Base-by-base conservation (phyloP, 2,329 filamentous ascomycete genomes). In the Aspergillus puulaauensis region DNA sequence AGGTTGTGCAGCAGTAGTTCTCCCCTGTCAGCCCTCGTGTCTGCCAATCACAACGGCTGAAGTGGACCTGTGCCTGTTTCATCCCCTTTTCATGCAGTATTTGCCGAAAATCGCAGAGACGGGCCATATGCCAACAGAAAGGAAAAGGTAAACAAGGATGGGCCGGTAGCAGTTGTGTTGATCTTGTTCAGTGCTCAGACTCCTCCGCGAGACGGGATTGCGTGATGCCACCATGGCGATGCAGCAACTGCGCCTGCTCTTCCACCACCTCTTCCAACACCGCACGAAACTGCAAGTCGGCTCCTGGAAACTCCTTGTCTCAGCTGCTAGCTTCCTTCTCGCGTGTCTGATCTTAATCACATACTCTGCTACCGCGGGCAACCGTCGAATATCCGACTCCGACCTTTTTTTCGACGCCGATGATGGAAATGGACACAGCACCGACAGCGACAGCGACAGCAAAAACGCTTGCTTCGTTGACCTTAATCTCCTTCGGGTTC, bases 391-490 rank as follows among this genome's bases (percentile, higher is more conserved):
- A n/a, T n/a, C 17, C 39, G 21, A 23, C 27, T 43, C 39, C 23
- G 37, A 31, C 12, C 15, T 41, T 8, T 52, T 39, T n/a, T 41
- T 44, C 4, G n/a, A 24, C 24, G 49, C 15, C 49, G 21, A 8
- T 27, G 15, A 48, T n/a, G 12, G 37, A 14, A 48, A 48, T 19
- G 31, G 27, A n/a, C 27, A 27, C 17, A 40, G 33, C 19, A 14
- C 17, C 31, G 12, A 11, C 35, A 5, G 45, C 24, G 14, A 27
- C 33, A 35, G 33, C 27, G 19, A 27, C 39, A 51, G 33, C 39
- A 31, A 7, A 17, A 59, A 56, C 19, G 24, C 55, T 19, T 65
- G 63, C 62, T 62, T 49, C 37, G 44, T 61, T 15, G 62, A 65
- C 39, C 60, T 64, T 19, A 54, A 64, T 17, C 45, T 60, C 39